Evolutionary conservation across 2,329 filamentous ascomycete species (phyloP).

Genomic region (Chrysosporium queenslandicum): DNA sequence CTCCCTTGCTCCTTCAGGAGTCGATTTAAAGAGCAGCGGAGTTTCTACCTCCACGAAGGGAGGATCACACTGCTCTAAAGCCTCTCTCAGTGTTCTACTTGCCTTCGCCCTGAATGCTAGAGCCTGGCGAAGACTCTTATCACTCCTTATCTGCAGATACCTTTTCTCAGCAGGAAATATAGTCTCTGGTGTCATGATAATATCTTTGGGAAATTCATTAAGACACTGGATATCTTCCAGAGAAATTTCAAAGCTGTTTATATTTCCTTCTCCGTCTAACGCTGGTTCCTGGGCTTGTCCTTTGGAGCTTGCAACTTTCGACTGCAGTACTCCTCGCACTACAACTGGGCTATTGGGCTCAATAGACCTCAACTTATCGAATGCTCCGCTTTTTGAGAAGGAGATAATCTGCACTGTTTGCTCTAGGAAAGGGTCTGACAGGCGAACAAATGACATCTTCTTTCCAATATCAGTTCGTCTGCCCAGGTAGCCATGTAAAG

Average conservation of each 20-base stretch:
- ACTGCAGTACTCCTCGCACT: slow-evolving; percentile 41
- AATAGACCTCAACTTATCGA: slow-evolving; percentile 37
- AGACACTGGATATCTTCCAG: slow-evolving; percentile 55
- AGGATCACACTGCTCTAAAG: slow-evolving; percentile 45
- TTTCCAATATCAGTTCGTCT: slow-evolving; percentile 58
- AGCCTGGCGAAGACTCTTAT: slow-evolving; percentile 54
- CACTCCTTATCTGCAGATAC: slow-evolving; percentile 76
- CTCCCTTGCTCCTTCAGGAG: slow-evolving; percentile 86
- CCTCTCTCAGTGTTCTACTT: slow-evolving; percentile 43
- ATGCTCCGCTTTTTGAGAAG: slow-evolving; percentile 28
- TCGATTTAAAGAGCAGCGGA: slow-evolving; percentile 91
- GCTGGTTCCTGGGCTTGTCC: slow-evolving; percentile 21
- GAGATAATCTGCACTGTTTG: slow-evolving; percentile 44
- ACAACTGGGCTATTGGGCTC: slow-evolving; percentile 46
- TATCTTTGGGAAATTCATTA: slow-evolving; percentile 62
- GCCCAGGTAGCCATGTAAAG: slow-evolving; percentile 62
- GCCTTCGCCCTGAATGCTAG: slow-evolving; percentile 60
- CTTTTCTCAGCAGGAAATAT: slow-evolving; percentile 64
- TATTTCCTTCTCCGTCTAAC: slow-evolving; percentile 24
- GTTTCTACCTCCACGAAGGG: slow-evolving; percentile 75
- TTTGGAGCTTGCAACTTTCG: slow-evolving; percentile 29
- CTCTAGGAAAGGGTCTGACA: slow-evolving; percentile 38
- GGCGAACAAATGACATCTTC: slow-evolving; percentile 59
- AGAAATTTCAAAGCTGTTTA: slow-evolving; percentile 48
- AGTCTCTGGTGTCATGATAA: slow-evolving; percentile 65